A percentile compares a stretch with the other conserved stretches of the same genome.
phyloP scores from a whole-genome alignment of 805 yeast genomes.

The Jamesozyma hellenica region DNA sequence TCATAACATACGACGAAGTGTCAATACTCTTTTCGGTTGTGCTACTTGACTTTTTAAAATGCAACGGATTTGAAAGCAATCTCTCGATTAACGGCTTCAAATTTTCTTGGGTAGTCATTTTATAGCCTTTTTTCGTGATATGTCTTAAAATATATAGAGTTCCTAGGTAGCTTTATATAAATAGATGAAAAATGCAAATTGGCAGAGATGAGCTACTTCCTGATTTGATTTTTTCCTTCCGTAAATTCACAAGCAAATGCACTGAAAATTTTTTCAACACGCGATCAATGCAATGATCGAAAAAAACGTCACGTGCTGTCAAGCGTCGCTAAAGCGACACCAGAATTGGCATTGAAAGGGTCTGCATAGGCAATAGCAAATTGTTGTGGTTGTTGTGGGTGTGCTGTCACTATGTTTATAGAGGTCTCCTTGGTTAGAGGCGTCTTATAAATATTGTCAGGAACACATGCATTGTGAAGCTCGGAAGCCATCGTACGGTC shows the following conservation, averaged over 20 bases:
- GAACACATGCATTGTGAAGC: too few species aligned
- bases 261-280: background rate
- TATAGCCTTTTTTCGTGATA: background rate
- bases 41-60: conserved; percentile 34
- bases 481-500: background rate
- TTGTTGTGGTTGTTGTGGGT: conserved; percentile 12
- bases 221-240: background rate
- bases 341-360: background rate
- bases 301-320: too few species aligned
- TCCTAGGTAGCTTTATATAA: background rate
- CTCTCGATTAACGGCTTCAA: conserved; percentile 50
- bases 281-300: too few species aligned
- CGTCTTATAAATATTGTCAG: background rate
- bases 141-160: too few species aligned
- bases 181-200: background rate
- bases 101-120: conserved; percentile 23
- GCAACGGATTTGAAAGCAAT: conserved; percentile 49
- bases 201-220: too few species aligned
- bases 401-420: conserved; percentile 14
- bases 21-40: too few species aligned
- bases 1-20: conserved; percentile 39
- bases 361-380: background rate
- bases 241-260: too few species aligned
- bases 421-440: background rate
- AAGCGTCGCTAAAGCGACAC: background rate